Evolutionary conservation across 768 basidiomycete species (phyloP).

Genomic region (Hemileccinum impolitum): DNA sequence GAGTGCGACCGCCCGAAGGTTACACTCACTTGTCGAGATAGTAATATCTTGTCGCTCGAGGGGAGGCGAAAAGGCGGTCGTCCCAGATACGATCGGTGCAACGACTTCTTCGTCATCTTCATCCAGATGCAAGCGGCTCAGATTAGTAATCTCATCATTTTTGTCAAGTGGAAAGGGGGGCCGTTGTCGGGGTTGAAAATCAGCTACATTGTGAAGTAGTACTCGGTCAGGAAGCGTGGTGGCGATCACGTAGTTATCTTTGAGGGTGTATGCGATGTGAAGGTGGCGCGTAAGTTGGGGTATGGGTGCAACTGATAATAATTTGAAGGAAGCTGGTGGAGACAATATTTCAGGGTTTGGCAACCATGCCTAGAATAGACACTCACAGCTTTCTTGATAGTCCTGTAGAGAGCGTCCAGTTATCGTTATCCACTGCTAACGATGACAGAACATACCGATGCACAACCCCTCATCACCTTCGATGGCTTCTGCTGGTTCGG

Average conservation of each 20-base stretch:
- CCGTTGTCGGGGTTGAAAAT: slow-evolving; percentile 42
- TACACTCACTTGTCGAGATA: slow-evolving; percentile 13
- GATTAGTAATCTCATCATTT: slow-evolving; percentile 15
- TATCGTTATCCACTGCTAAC: not conserved
- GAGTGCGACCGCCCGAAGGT: slow-evolving; percentile 41
- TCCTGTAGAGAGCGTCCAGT: slow-evolving; percentile 44
- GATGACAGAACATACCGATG: slow-evolving; percentile 44
- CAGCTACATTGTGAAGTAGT: slow-evolving; percentile 44
- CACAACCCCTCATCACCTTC: slow-evolving; percentile 51
- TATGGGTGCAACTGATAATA: slow-evolving; percentile 50
- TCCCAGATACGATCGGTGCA: slow-evolving; percentile 1
- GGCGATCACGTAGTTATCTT: slow-evolving; percentile 52
- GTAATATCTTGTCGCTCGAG: slow-evolving; percentile 21
- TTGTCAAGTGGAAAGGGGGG: slow-evolving; percentile 41
- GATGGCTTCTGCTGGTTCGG: slow-evolving; percentile 33
- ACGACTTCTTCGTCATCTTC: slow-evolving; percentile 24
- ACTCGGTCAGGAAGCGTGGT: slow-evolving; percentile 41
- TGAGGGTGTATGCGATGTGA: slow-evolving; percentile 41
- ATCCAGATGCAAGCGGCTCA: slow-evolving; percentile 25
- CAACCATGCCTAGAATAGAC: not conserved
- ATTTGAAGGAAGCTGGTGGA: slow-evolving; percentile 59
- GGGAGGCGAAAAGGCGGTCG: slow-evolving; percentile 16
- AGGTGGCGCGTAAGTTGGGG: slow-evolving; percentile 35
- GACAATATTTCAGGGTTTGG: slow-evolving; percentile 3
- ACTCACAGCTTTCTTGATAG: slow-evolving; percentile 71